Conservation (phyloP, 768 basidiomycete species). For the Boletus edulis region DNA sequence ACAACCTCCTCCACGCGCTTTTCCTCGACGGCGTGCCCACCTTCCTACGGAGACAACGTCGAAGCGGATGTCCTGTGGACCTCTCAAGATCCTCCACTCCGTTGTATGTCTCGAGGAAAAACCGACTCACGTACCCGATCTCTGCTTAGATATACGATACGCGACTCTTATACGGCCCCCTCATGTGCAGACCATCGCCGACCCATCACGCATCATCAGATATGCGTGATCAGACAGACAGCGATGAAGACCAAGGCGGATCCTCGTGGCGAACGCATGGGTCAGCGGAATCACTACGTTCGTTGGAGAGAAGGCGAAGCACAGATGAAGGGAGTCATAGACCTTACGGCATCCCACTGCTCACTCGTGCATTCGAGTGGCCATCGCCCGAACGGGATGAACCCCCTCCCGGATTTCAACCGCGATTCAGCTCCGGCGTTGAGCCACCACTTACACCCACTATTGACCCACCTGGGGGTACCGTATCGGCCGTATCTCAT, state of each 20-base stretch:
- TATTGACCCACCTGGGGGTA: conserved; percentile 6
- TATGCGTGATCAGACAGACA: conserved; percentile 30
- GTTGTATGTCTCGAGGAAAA: conserved; percentile 17
- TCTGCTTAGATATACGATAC: conserved; percentile 6
- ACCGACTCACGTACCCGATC: conserved; percentile 19
- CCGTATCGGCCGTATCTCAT: conserved; percentile 7
- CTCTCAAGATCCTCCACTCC: conserved; percentile 10
- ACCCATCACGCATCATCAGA: conserved; percentile 11
- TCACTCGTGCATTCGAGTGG: conserved; percentile 25
- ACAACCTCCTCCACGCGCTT: conserved; percentile 6
- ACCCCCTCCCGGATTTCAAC: conserved; percentile 4
- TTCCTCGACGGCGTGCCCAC: conserved; percentile 7
- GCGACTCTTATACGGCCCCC: conserved; percentile 21
- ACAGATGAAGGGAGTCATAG: conserved; percentile 12
- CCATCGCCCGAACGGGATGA: conserved; percentile 21
- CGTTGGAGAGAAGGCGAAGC: conserved; percentile 15
- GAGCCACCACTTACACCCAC: conserved; percentile 20
- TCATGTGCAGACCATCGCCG: conserved; percentile 27
- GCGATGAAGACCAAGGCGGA: conserved; percentile 44
- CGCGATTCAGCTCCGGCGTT: conserved; percentile 3
- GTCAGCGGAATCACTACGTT: conserved; percentile 6
- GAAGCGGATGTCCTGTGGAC: conserved; percentile 25
- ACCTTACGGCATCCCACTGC: conserved; percentile 14
- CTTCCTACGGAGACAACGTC: conserved; percentile 5
- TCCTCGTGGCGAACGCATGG: conserved; percentile 32